These are phyloP conservation scores for Neopestalotiopsis sp. DNA, from an alignment of 2,329 filamentous ascomycete genomes.

Conservation along the genomic window DNA sequence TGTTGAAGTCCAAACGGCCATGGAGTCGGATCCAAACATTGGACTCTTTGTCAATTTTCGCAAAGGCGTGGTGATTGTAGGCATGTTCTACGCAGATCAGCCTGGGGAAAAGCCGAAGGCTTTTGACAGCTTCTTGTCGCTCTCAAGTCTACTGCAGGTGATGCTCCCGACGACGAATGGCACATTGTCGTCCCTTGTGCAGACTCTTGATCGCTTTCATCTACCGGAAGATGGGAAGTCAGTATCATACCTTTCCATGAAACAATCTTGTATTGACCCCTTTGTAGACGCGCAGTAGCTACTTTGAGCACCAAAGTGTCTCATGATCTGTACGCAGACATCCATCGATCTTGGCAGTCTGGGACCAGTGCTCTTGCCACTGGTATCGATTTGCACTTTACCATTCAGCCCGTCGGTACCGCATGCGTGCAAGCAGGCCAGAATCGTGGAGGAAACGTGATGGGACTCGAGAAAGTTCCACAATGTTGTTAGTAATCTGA, in stretches of 20 bases:
- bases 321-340: neutral
- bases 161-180: neutral
- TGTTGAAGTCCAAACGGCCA: constrained; percentile 21
- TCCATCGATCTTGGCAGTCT: neutral
- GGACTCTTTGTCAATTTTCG: constrained; percentile 24
- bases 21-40: constrained; percentile 27
- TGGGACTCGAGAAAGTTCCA: neutral
- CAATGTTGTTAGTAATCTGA: neutral
- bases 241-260: neutral
- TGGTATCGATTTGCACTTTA: neutral
- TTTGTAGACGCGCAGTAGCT: neutral
- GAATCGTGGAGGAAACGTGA: neutral
- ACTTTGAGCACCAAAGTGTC: neutral
- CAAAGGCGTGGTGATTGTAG: constrained; percentile 17
- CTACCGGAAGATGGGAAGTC: neutral
- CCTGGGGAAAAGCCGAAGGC: constrained; percentile 7
- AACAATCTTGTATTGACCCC: neutral
- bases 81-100: constrained; percentile 26
- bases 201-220: neutral
- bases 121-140: constrained; percentile 25
- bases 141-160: constrained; percentile 20
- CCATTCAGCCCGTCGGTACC: neutral
- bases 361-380: neutral
- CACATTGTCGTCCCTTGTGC: neutral
- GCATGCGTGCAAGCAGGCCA: neutral